Evolutionary conservation across 495 filamentous ascomycete genomes (phyloP).

Genomic region (Copromyces sp.): DNA sequence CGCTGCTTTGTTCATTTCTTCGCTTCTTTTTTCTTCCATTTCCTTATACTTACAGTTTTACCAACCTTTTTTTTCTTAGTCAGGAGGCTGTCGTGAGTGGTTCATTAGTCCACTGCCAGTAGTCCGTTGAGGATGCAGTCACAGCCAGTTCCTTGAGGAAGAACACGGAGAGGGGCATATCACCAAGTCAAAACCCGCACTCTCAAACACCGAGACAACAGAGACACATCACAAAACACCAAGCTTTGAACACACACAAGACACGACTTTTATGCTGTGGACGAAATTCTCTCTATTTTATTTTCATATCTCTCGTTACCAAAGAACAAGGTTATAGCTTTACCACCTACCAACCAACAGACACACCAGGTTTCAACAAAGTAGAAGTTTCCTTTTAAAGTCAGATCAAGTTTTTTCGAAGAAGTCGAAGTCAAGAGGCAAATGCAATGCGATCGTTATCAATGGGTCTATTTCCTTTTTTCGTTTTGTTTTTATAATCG

Average conservation of each 20-base stretch:
- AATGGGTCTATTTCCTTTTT: neutral
- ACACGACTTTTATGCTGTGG: slow-evolving; percentile 7
- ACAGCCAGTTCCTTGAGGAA: neutral
- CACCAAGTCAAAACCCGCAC: neutral
- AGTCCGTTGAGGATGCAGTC: slow-evolving; percentile 6
- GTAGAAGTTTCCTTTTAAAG: neutral
- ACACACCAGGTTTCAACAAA: neutral
- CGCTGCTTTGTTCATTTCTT: neutral
- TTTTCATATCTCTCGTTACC: neutral
- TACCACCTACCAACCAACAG: neutral
- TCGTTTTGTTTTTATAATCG: neutral
- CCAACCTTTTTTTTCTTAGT: neutral
- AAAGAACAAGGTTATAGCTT: neutral
- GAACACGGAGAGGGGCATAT: neutral
- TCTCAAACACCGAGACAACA: neutral
- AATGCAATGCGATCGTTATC: slow-evolving; percentile 1
- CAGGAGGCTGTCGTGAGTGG: neutral
- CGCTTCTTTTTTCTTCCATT: neutral
- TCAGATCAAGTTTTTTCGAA: neutral
- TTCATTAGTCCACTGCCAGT: neutral
- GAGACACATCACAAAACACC: neutral
- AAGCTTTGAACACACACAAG: neutral
- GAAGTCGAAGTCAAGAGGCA: neutral
- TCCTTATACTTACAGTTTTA: neutral
- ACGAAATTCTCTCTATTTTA: slow-evolving; percentile 4